phyloP scores from a whole-genome alignment of 495 filamentous ascomycete genomes.

The Cenococcum geophilum region DNA sequence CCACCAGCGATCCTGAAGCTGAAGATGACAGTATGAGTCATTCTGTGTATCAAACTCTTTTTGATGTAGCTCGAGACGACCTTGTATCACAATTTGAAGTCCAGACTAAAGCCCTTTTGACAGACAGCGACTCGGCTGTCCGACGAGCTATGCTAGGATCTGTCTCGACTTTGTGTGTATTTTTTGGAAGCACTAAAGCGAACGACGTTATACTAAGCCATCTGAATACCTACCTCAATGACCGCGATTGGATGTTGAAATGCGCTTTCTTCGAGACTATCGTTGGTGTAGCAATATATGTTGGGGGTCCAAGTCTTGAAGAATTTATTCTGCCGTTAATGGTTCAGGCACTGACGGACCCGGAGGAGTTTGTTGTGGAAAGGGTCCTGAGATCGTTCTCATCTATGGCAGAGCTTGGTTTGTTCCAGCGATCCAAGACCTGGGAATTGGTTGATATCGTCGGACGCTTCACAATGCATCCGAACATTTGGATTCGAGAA shows the following conservation, averaged over 20 bases:
- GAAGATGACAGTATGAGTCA: conserved; percentile 60
- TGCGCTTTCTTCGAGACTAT: conserved; percentile 96
- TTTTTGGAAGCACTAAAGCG: conserved; percentile 82
- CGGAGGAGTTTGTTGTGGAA: conserved; percentile 92
- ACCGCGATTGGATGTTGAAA: conserved; percentile 92
- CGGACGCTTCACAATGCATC: conserved; percentile 81
- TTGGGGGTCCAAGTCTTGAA: conserved; percentile 81
- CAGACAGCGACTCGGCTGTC: conserved; percentile 81
- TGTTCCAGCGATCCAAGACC: conserved; percentile 75
- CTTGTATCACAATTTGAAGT: conserved; percentile 73
- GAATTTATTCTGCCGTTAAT: conserved; percentile 95
- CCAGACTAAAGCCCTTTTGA: conserved; percentile 83
- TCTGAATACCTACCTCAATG: conserved; percentile 95
- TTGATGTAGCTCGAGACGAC: conserved; percentile 72
- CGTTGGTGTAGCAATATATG: conserved; percentile 83
- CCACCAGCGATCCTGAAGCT: conserved; percentile 69
- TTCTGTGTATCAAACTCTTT: conserved; percentile 67
- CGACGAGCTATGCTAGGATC: conserved; percentile 89
- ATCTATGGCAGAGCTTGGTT: conserved; percentile 80
- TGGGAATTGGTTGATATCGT: conserved; percentile 82
- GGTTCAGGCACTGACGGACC: conserved; percentile 92
- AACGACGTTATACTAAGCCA: conserved; percentile 94
- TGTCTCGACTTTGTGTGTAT: conserved; percentile 86
- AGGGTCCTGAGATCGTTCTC: conserved; percentile 82
- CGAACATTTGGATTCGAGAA: conserved; percentile 91